These are phyloP conservation scores for Aureobasidium musti DNA, from an alignment of 2,329 filamentous ascomycete species.

Conservation along the genomic window DNA sequence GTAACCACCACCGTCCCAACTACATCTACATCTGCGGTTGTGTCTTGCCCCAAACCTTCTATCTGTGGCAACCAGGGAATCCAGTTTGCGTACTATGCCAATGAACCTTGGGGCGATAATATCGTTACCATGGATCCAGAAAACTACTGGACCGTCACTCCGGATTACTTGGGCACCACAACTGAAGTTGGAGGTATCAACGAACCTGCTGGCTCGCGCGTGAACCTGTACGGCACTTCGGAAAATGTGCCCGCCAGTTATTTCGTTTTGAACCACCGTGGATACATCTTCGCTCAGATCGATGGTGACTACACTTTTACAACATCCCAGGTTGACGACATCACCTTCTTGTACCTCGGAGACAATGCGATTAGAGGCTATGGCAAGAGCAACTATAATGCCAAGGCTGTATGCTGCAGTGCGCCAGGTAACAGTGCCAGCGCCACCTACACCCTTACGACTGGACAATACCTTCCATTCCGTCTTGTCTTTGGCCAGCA, in stretches of 20 bases:
- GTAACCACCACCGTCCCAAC: slow-evolving; percentile 33
- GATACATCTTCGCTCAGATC: slow-evolving; percentile 30
- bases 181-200: slow-evolving; percentile 19
- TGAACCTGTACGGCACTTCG: not conserved
- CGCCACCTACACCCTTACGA: not conserved
- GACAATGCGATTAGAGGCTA: slow-evolving; percentile 33
- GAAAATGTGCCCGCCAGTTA: not conserved
- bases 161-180: not conserved
- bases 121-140: not conserved
- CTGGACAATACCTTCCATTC: slow-evolving; percentile 16
- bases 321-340: slow-evolving; percentile 33
- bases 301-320: slow-evolving; percentile 36
- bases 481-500: slow-evolving; percentile 19
- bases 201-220: not conserved
- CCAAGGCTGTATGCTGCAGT: not conserved
- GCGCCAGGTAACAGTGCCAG: not conserved
- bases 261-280: slow-evolving; percentile 34
- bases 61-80: slow-evolving; percentile 23
- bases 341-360: slow-evolving; percentile 35
- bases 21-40: slow-evolving; percentile 31
- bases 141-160: not conserved
- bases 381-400: slow-evolving; percentile 31
- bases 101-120: slow-evolving; percentile 12
- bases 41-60: slow-evolving; percentile 30
- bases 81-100: slow-evolving; percentile 18